Evolutionary conservation across 2,329 filamentous ascomycete genomes (phyloP), one percentile per base, ranked within the genome.

Genomic region (Endothia cerciana): DNA sequence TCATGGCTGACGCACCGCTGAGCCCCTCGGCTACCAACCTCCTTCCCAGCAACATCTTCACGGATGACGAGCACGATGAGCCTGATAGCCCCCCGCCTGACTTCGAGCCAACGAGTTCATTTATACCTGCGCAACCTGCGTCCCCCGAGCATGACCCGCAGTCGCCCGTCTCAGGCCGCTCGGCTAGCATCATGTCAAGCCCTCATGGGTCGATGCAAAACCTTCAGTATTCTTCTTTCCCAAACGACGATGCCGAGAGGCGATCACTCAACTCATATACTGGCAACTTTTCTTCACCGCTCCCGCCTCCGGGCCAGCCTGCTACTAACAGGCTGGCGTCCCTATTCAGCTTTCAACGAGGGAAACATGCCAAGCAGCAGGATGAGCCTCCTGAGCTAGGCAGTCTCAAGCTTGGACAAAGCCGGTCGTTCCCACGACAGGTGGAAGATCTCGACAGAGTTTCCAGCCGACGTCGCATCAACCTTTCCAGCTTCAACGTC

Each of bases 1-100:
- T 90, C 43, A 87, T 84, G 3, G 85, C 83, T 22, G 88, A 86
- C 36, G 91, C 90, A 2, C 90, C 90, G 0, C 85, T 94, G 74
- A 94, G 91, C 71, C 92, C 92, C 1, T 91, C 90, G 4, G 92
- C 91, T 2, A 88, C 90, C 36, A 85, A 89, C 19, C 81, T 94
- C 3, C 79, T 96, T 19, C 92, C 92, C 0, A 91, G 91, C 1
- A 87, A 86, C 66, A 79, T 90, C 4, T 83, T 86, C 64, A 76
- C 78, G 6, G 81, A 80, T n/a, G 84, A 85, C 67, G 80, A 86
- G 68, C 87, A 90, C 61, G 89, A 91, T 70, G 80, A 89, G 55
- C 88, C 89, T 58, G 83, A 89, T 47, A 83, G 81, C 71, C 80
- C 81, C 45, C 70, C 69, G 22, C 72, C 76, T 53, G 68, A 74